Conservation (phyloP, 805 yeast species). For the Brettanomyces sp. region DNA sequence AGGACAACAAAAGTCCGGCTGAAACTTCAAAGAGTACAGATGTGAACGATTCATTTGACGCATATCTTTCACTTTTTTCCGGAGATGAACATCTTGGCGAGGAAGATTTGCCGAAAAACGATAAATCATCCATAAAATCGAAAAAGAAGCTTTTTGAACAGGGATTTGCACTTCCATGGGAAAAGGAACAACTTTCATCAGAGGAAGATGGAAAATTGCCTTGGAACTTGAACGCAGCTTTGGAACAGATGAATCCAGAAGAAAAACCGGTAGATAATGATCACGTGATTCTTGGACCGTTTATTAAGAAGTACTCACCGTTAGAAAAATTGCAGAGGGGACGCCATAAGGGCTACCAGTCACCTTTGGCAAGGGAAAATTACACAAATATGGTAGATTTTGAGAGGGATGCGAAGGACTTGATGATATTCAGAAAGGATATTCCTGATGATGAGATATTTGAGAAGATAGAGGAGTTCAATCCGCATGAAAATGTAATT, state of each 20-base stretch:
- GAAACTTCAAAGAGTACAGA: too few species aligned
- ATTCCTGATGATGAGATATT: slow-evolving; percentile 17
- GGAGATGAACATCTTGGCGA: too few species aligned
- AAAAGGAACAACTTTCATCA: background rate
- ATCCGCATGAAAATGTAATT: slow-evolving; percentile 14
- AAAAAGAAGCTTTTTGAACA: too few species aligned
- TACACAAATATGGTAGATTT: slow-evolving; percentile 16
- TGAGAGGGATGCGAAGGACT: slow-evolving; percentile 18
- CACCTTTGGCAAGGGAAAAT: background rate
- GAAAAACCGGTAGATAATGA: background rate
- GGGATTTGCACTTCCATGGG: slow-evolving; percentile 1
- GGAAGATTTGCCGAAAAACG: too few species aligned
- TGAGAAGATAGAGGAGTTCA: slow-evolving; percentile 18
- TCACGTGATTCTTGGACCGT: slow-evolving; percentile 20
- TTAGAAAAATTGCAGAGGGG: slow-evolving; percentile 8
- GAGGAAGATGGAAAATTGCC: slow-evolving; percentile 2
- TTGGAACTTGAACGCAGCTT: slow-evolving; percentile 5
- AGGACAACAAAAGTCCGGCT: too few species aligned
- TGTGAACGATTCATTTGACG: too few species aligned
- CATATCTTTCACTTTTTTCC: too few species aligned
- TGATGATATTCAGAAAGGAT: slow-evolving; percentile 21
- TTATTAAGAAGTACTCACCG: slow-evolving; percentile 14
- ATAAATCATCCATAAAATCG: too few species aligned
- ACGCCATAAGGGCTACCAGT: background rate
- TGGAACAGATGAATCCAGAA: background rate